Base-by-base conservation (phyloP, 1,284 basidiomycete genomes). In the Inonotus hispidus region DNA sequence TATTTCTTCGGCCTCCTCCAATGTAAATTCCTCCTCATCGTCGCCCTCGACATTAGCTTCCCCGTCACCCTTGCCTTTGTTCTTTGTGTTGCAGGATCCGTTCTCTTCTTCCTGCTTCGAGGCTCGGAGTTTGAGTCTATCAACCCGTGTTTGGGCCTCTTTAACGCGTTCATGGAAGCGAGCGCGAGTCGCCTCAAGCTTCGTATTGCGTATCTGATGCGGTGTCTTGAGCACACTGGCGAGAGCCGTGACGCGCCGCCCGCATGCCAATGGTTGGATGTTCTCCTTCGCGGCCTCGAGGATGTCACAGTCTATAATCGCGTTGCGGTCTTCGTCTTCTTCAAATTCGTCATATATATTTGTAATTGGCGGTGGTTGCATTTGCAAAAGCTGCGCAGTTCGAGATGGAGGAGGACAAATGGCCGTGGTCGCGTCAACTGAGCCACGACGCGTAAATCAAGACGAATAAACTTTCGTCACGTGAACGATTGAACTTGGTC, bases 281-380 rank as follows among this genome's bases (percentile, higher is more conserved):
- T 92, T 92, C 72, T 92, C 89, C 70, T 92, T 92, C 3, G 87
- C 82, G 1, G 88, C 88, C 68, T 91, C 88, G n/a, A 92, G 78
- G 1, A 91, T 75, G 67, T 90, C 89, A 65, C 84, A 86, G 72
- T 92, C 88, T 53, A 92, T 84, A 50, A 91, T 82, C 14, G 56
- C 58, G 39, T 63, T 63, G 7, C 25, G 25, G 19, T 53, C n/a
- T 39, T 62, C 61, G 1, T 50, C 47, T 10, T 63, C 62, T 19
- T 53, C 41, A 43, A 43, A 50, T 25, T 59, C 56, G 19, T 39
- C 56, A 3, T 14, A 49, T 45, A 58, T 43, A 43, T 16, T 58
- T 47, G 56, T 0, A n/a, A 16, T 19, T 41, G 21, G 2, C 25
- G n/a, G 25, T n/a, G n/a, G n/a, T n/a, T n/a, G n/a, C n/a, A n/a